Conservation (phyloP, 805 yeast genomes). For the Starmerella roubikii region DNA sequence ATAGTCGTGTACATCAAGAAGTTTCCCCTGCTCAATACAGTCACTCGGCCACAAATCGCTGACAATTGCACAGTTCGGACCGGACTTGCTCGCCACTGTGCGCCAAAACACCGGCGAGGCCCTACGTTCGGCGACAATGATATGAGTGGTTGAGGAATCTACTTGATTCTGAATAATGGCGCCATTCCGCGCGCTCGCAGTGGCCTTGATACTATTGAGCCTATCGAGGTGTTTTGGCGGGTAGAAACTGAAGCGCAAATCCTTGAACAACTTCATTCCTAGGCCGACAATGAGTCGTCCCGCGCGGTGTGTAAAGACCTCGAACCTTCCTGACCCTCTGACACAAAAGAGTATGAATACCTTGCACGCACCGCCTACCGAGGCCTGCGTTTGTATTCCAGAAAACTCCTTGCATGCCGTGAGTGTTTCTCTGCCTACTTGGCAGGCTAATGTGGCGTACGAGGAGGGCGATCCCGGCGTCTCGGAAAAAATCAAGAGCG, state of each 20-base stretch:
- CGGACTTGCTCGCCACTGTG: too few species aligned
- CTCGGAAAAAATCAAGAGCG: constrained; percentile 60
- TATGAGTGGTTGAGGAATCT: constrained; percentile 19
- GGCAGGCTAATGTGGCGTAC: constrained; percentile 87
- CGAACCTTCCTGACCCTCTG: too few species aligned
- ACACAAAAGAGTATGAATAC: too few species aligned
- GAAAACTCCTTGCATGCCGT: constrained; percentile 85
- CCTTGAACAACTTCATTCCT: constrained; percentile 5
- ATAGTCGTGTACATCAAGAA: constrained; percentile 11
- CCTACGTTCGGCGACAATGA: constrained; percentile 17
- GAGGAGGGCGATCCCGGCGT: constrained; percentile 84
- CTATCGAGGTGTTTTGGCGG: constrained; percentile 9
- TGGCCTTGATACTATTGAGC: constrained; percentile 13
- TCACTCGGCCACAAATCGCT: constrained; percentile 25
- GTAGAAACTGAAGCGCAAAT: constrained; percentile 10
- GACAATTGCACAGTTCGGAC: constrained; percentile 6
- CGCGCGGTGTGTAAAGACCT: too few species aligned
- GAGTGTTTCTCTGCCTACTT: constrained; percentile 86
- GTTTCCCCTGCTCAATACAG: constrained; percentile 20
- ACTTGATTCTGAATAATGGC: constrained; percentile 15
- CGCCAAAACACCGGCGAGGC: constrained; percentile 4
- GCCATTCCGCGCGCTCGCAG: constrained; percentile 18
- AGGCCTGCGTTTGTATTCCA: constrained; percentile 76
- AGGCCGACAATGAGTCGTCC: too few species aligned
- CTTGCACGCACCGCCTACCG: constrained; percentile 25